Base-by-base conservation (phyloP, 2,329 filamentous ascomycete species). In the Atkinsonella hypoxylon region DNA sequence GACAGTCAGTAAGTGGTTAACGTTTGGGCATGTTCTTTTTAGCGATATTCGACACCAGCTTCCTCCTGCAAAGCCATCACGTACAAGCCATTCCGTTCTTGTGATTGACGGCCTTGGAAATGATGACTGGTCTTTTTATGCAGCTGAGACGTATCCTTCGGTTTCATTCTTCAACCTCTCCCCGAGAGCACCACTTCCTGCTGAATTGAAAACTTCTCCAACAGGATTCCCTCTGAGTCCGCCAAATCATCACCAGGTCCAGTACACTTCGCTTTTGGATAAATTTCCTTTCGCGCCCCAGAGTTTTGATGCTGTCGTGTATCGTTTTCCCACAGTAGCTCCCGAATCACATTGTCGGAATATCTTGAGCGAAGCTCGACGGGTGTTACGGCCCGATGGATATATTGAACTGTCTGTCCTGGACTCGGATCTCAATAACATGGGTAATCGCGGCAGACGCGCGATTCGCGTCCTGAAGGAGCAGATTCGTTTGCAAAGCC, bases 1-100 rank as follows among this genome's bases (percentile, higher is more conserved):
- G 72, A 89, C 87, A 53, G 87, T 89, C 22, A 89, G 85, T 73
- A 90, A 90, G 62, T 93, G 87, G 87, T 77, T 93, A 22, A 88
- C 85, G 0, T 91, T 91, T 62, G 87, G 87, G 1, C 83, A 89
- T 57, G 85, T 91, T 0, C 72, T 93, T 4, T 90, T 93, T 68
- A 89, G 85, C 57, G 87, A 88, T 11, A 81, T 85, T 5, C 79
- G 87, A 26, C 83, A 87, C 44, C 82, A 88, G 56, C 74, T 90
- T 20, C 69, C 75, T 0, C 73, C 68, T 61, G 67, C 59, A 5
- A 60, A 62, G 18, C 55, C 61, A 6, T 59, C 60, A 0, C 51
- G 59, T 18, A 58, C 75, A 69, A 78, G 69, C 50, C 83, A 71
- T 51, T 82, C 79, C 0, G 80, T 93, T 26, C 74, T 93, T 3